Conservation (phyloP, 2,329 filamentous ascomycete species). For the Cytospora schulzeri region DNA sequence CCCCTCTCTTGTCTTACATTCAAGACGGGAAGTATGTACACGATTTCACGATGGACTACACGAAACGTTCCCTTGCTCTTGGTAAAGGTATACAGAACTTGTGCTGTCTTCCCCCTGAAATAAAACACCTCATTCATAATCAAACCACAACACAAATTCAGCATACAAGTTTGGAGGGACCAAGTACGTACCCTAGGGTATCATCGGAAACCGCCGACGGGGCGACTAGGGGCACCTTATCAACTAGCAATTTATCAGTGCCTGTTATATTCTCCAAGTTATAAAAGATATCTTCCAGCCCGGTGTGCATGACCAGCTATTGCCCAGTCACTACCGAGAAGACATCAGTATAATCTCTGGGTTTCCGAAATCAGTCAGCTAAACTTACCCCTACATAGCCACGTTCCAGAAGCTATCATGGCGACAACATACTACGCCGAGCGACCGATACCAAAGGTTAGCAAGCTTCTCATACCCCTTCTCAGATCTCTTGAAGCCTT, state of each 20-base stretch:
- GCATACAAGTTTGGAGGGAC: background rate
- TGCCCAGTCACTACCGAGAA: background rate
- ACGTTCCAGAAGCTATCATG: background rate
- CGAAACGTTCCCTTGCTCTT: no score
- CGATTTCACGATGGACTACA: no score
- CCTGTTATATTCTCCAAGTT: slow-evolving; percentile 2
- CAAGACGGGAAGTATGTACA: no score
- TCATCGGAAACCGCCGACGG: slow-evolving; percentile 26
- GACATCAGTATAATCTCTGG: background rate
- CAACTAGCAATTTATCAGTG: background rate
- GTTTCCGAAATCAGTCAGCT: no score
- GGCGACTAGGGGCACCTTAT: slow-evolving; percentile 20
- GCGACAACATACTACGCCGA: slow-evolving; percentile 27
- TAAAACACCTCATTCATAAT: background rate
- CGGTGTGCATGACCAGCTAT: background rate
- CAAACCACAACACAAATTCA: no score
- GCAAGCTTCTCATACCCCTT: background rate
- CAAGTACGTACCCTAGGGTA: no score
- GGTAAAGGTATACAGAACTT: no score
- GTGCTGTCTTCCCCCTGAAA: background rate
- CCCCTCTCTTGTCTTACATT: no score
- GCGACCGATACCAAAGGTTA: slow-evolving; percentile 26
- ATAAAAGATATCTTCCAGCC: slow-evolving; percentile 14
- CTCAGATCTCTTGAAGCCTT: background rate
- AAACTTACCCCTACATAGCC: no score